Evolutionary conservation across 768 basidiomycete species (phyloP).

Genomic region (Chalciporus pseudorubinellus): DNA sequence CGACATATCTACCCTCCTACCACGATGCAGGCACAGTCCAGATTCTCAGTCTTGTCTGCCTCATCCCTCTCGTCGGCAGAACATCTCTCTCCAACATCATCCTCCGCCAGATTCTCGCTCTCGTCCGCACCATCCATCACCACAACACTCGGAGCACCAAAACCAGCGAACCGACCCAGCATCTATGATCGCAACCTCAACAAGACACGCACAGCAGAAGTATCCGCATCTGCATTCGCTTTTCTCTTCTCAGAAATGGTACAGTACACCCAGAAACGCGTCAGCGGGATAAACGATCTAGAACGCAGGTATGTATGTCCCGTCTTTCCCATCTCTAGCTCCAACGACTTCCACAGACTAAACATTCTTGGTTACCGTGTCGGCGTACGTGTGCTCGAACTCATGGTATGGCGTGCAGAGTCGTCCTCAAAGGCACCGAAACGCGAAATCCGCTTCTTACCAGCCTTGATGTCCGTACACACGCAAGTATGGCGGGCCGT

Average conservation of each 20-base stretch:
- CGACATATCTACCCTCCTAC: constrained; percentile 3
- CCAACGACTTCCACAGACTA: constrained; percentile 49
- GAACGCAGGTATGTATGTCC: constrained; percentile 72
- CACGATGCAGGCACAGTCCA: constrained; percentile 60
- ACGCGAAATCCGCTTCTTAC: constrained; percentile 86
- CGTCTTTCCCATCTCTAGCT: not conserved
- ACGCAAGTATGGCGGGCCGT: constrained; percentile 94
- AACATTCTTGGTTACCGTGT: constrained; percentile 93
- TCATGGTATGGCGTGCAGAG: constrained; percentile 79
- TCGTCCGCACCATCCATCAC: constrained; percentile 51
- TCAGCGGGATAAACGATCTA: constrained; percentile 91
- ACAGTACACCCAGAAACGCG: constrained; percentile 94
- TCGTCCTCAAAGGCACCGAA: constrained; percentile 84
- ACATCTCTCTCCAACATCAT: constrained; percentile 51
- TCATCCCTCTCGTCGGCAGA: constrained; percentile 51
- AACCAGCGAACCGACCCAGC: constrained; percentile 51
- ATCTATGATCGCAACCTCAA: constrained; percentile 90
- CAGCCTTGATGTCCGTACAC: constrained; percentile 90
- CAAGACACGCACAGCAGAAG: constrained; percentile 82
- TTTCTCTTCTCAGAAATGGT: constrained; percentile 94
- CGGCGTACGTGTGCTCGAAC: constrained; percentile 82
- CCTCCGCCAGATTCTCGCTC: constrained; percentile 70
- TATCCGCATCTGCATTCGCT: constrained; percentile 77
- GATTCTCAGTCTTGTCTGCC: constrained; percentile 65
- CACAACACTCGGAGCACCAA: constrained; percentile 39